Conservation (phyloP, 2,329 filamentous ascomycete species). For the Teratosphaeriaceae sp. region DNA sequence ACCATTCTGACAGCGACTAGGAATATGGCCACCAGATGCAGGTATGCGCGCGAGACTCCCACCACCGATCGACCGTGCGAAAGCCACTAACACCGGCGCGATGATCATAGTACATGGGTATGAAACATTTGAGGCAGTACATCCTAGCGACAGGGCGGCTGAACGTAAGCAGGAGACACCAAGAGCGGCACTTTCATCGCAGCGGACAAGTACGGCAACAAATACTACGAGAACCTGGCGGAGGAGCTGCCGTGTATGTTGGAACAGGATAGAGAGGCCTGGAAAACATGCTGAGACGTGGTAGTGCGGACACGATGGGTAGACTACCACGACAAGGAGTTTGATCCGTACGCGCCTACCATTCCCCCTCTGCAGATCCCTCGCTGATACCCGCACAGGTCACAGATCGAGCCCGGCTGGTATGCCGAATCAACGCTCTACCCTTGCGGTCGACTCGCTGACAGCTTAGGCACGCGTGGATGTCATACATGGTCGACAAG, state of each 20-base stretch:
- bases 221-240: conserved; percentile 85
- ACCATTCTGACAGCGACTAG: conserved; percentile 44
- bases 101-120: conserved; percentile 31
- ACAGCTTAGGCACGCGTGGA: conserved; percentile 75
- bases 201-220: conserved; percentile 88
- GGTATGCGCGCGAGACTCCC: conserved; percentile 50
- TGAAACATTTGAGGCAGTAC: conserved; percentile 4
- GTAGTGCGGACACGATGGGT: conserved; percentile 98
- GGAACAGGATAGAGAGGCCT: conserved; percentile 2
- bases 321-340: conserved; percentile 86
- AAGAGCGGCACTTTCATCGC: conserved; percentile 85
- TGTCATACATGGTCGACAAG: conserved; percentile 86
- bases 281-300: conserved; percentile 6
- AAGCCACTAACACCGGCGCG: conserved; percentile 4
- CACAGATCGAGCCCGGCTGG: conserved; percentile 90
- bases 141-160: conserved; percentile 14
- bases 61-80: conserved; percentile 7
- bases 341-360: conserved; percentile 64
- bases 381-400: conserved; percentile 35
- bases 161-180: conserved; percentile 68
- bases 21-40: conserved; percentile 90
- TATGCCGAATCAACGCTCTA: conserved; percentile 26
- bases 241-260: conserved; percentile 86
- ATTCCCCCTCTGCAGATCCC: neutral
- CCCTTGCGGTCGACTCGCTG: too few relatives aligned